Base-by-base conservation (phyloP, 2,329 filamentous ascomycete species). In the Periconia macrospinosa region DNA sequence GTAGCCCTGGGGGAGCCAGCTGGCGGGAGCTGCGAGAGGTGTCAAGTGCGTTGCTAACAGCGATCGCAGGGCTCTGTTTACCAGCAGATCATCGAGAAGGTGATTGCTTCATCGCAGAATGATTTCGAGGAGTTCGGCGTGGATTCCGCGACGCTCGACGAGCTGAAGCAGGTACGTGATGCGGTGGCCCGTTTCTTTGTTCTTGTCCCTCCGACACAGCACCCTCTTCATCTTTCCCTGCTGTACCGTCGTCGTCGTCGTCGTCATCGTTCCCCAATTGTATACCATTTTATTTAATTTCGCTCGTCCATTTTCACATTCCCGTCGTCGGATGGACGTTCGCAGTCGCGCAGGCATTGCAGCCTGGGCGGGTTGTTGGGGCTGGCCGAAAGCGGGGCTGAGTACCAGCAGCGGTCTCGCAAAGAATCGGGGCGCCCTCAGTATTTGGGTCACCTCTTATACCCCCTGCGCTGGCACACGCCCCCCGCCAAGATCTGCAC, bases 61-160 rank as follows among this genome's bases (percentile, higher is more conserved):
- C 64, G 54, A 65, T 59, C 27, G 53, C 55, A 73, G 79, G 94
- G 94, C 68, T 78, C 79, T 62, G 88, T 97, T 69, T 99, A 97
- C 76, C 81, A 87, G 75, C 91, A 94, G 78, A 92, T 99, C 72
- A 91, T 97, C 76, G 88, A 93, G 66, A 89, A 90, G 67, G 78
- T 81, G 56, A 72, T 79, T 55, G 62, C 67, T 47, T 71, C 73
- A 63, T 97, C 93, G 69, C 85, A 90, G 70, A 90, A 93, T 70
- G 94, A 97, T 77, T 97, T 99, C 73, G 94, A 99, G 75, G 94
- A 99, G 78, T 91, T 89, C 65, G 94, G 94, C 67, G 89, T 97
- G 61, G 91, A 96, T 67, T 89, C 93, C 74, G 81, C 85, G 65
- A 93, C 93, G 48, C 79, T 99, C 68, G 86, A 93, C 63, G 91